Evolutionary conservation across 2,329 filamentous ascomycete genomes (phyloP), one percentile per base, ranked within the genome.

Genomic region (Bipolaris victoriae): DNA sequence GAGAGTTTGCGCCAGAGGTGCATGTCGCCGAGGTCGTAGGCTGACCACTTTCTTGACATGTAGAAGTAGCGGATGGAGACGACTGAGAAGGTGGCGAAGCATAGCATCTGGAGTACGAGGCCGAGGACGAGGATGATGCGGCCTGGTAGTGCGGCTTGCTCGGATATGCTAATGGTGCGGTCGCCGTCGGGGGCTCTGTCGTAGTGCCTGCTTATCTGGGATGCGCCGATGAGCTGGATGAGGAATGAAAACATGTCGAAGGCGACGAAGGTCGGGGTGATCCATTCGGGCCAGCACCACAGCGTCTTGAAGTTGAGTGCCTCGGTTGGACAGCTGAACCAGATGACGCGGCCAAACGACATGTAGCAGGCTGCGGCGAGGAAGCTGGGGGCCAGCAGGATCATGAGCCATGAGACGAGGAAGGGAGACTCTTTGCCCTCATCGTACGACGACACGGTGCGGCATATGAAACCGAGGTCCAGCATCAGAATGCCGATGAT

Each of bases 291-390:
- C 2, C 76, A 74, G 55, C 82, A 79, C 65, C 81, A 72, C 3
- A 80, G 73, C 7, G 73, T 71, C 7, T 76, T 69, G 54, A 81
- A 80, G 31, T 69, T 78, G 7, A 78, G 67, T 5, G 78, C 69
- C 37, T 76, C 64, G 20, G 74, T 71, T 2, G 73, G 73, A 40
- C 73, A 76, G 1, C 67, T 71, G 57, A 76, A 76, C 73, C 73
- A 76, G 13, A 83, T 78, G 36, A 83, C 74, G 7, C 81, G 78
- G 31, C 77, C 79, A 36, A 83, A 77, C 15, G 76, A 72, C 70
- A 82, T 83, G 63, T 84, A 83, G 59, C 82, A 79, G 0, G 78
- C 77, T 13, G 82, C 82, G 16, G 81, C 81, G 59, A 82, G 79
- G 49, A 83, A 78, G 3, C 79, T 78, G 1, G 81, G 82, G 1